Base-by-base conservation (phyloP, 2,329 filamentous ascomycete species). In the Aspergillus japonicus region DNA sequence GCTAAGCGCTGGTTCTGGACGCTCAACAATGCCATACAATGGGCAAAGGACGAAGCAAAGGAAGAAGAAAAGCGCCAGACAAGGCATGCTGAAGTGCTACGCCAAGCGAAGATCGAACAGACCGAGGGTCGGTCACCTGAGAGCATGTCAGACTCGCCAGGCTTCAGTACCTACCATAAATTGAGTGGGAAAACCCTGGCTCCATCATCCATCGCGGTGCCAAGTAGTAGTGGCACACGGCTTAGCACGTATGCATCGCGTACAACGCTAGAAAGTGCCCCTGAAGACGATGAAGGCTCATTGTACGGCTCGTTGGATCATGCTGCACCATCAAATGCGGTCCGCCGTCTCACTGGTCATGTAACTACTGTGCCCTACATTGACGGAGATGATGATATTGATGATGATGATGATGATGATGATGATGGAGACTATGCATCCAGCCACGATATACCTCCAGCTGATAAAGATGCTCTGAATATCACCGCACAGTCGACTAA, bases 1-100 rank as follows among this genome's bases (percentile, higher is more conserved):
- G 94, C 95, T 5, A 99, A 99, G 78, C 87, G 95, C 57, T 99
- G 95, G 95, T 99, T 96, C 77, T 99, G 95, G 95, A 91, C 95
- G 0, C 81, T 99, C 64, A 99, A 99, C 79, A 99, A 99, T 74
- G 94, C 95, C 5, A 99, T 99, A 53, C 95, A 98, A 73, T 98
- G 92, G 90, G 89, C 92, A 64, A 99, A 99, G 76, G 95, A 99
- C 71, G 95, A 98, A 77, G 93, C 92, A 7, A 93, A 90, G 67
- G 92, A 96, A 74, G 94, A 97, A 69, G 89, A 94, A 71, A 87
- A 83, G 66, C 87, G 92, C 62, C 87, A 87, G 35, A 87, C 87
- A 7, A 87, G 87, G 58, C 90, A 89, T 68, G 89, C 88, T 5
- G 91, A 95, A 74, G 83, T 88, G 39, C 77, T 96, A 54, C 86